Conservation (phyloP, 1,139 yeast species). For the Nakaseomyces bracarensis region DNA sequence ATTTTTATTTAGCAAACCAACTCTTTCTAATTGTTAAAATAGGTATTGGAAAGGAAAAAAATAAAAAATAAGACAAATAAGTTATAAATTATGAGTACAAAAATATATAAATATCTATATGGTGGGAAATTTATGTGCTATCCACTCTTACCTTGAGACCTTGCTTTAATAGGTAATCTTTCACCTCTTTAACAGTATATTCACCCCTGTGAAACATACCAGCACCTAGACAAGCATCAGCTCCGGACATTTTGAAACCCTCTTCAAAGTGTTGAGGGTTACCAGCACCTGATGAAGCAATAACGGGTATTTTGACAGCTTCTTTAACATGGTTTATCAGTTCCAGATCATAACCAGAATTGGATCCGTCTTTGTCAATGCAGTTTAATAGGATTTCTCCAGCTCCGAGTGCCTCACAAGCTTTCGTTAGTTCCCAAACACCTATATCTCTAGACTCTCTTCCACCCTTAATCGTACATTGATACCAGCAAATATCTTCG, state of each 20-base stretch:
- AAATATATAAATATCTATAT: neutral
- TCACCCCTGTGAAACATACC: conserved; percentile 96
- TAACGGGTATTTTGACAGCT: conserved; percentile 79
- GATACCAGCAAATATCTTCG: conserved; percentile 82
- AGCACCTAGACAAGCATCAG: conserved; percentile 97
- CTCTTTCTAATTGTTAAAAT: too few species aligned
- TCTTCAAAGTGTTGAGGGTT: conserved; percentile 80
- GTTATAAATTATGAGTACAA: too few species aligned
- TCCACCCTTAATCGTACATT: conserved; percentile 94
- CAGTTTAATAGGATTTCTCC: conserved; percentile 90
- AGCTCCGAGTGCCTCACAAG: conserved; percentile 92
- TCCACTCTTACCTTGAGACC: conserved; percentile 50
- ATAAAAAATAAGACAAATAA: too few species aligned
- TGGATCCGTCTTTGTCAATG: conserved; percentile 93
- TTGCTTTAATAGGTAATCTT: conserved; percentile 46
- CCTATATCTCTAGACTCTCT: conserved; percentile 84
- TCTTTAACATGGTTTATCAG: conserved; percentile 66
- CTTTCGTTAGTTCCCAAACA: conserved; percentile 77
- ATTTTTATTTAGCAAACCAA: too few species aligned
- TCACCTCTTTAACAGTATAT: conserved; percentile 78
- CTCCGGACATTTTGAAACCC: conserved; percentile 69
- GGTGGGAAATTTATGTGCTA: conserved; percentile 7
- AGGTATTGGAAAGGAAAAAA: too few species aligned
- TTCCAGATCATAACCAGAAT: conserved; percentile 85
- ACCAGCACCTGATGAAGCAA: conserved; percentile 97